Percentiles rank a stretch among this genome's conserved stretches.
phyloP scores from a whole-genome alignment of 106 monocot genomes.

The Allium sativum region DNA sequence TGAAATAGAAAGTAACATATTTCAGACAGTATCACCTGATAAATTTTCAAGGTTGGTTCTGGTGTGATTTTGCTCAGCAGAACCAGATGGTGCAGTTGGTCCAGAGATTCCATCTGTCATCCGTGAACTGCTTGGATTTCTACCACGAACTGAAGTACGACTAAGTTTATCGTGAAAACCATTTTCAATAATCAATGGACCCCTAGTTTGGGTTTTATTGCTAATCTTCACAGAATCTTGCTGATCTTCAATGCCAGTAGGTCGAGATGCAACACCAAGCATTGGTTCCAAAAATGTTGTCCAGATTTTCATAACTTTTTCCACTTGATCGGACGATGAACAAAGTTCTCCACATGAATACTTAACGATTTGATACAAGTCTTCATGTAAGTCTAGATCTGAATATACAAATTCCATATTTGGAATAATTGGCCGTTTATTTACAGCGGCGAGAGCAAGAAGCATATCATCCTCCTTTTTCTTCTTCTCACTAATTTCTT shows the following conservation, averaged over 20 bases:
- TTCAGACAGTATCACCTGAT: constrained; percentile 15
- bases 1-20: background rate
- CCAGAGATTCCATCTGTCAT: constrained; percentile 45
- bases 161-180: constrained; percentile 30
- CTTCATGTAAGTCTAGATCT: constrained; percentile 58
- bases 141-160: constrained; percentile 30
- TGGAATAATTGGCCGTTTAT: constrained; percentile 43
- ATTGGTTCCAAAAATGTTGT: constrained; percentile 78
- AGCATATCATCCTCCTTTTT: constrained; percentile 62
- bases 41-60: constrained; percentile 23
- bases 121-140: constrained; percentile 19
- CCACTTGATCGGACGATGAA: constrained; percentile 56
- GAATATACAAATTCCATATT: constrained; percentile 64
- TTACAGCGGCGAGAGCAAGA: constrained; percentile 72
- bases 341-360: constrained; percentile 78
- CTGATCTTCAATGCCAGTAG: constrained; percentile 46
- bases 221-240: constrained; percentile 58
- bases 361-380: constrained; percentile 64
- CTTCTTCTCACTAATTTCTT: constrained; percentile 76
- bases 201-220: constrained; percentile 37
- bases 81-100: constrained; percentile 19
- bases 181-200: constrained; percentile 37
- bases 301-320: constrained; percentile 70
- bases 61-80: constrained; percentile 24
- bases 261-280: constrained; percentile 45